Evolutionary conservation across 441 rosid species (phyloP), one percentile per base, ranked within the genome.

Genomic region (Omphalea diandra): DNA sequence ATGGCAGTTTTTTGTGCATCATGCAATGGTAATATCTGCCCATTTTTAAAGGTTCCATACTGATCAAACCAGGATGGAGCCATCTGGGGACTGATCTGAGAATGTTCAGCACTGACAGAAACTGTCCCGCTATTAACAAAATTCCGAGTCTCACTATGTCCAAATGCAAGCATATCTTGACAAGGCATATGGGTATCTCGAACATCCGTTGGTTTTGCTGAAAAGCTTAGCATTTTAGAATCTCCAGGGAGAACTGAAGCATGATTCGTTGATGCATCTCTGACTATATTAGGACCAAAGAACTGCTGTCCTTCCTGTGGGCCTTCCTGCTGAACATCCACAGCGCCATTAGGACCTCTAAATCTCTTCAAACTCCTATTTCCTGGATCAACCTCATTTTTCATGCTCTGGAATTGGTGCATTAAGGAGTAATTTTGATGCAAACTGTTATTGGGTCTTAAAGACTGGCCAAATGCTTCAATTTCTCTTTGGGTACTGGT

Each of bases 1-100:
- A 73, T 57, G 56, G 78, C 74, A 75, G 44, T 67, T 74, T 76
- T 80, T 73, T 14, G 80, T 52, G 82, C 68, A 78, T 88, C 86
- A 79, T 67, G 73, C 32, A 71, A 38, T 20, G 83, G 83, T 67
- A 77, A 79, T 75, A 81, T 82, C 76, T 86, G 81, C 78, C 90
- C 93, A 68, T 88, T 88, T 82, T 74, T 89, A 70, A 84, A 80
- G 20, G 86, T 75, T 61, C 94, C 92, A 79, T 78, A 84, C 76
- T 79, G 89, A 81, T 78, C 86, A 72, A 86, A 88, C 97, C 96
- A 89, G 61, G 96, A 83, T 54, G 96, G 89, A 32, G 88, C 93
- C 86, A 84, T 85, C 78, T 80, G 93, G 65, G 86, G 86, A 82
- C 87, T 88, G 72, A 86, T 76, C 69, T 85, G 87, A 60, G 84